Conservation (phyloP, 805 yeast species). For the Starmerella sp. region DNA sequence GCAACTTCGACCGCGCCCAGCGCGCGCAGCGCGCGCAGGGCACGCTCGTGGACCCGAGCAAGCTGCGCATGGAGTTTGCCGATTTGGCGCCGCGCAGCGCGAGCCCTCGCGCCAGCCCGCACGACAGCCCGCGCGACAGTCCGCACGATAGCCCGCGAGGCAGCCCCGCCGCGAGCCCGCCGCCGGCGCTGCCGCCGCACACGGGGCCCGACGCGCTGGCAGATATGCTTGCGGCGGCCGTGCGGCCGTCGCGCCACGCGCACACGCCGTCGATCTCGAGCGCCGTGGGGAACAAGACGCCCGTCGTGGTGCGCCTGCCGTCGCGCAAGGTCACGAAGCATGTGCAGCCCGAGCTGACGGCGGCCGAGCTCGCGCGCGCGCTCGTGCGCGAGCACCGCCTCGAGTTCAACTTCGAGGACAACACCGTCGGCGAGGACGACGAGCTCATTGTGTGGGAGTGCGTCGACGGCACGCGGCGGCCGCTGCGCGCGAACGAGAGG, state of each 20-base stretch:
- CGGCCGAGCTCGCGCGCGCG: constrained; percentile 15
- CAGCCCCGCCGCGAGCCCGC: too few relatives aligned
- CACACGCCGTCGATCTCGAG: background rate
- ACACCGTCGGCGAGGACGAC: constrained; percentile 18
- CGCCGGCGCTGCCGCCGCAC: background rate
- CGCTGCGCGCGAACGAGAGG: constrained; percentile 23
- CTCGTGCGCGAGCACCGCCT: constrained; percentile 26
- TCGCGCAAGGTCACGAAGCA: constrained; percentile 21
- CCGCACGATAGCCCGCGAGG: too few relatives aligned
- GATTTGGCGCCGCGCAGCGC: too few relatives aligned
- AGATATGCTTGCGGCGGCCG: background rate
- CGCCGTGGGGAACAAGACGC: constrained; percentile 1
- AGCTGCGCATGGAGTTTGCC: background rate
- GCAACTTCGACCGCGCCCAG: constrained; percentile 7
- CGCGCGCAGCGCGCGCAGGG: constrained; percentile 13
- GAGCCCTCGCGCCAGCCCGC: too few relatives aligned
- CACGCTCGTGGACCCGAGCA: constrained; percentile 1
- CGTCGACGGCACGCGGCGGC: constrained; percentile 22
- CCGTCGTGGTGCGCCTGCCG: constrained; percentile 21
- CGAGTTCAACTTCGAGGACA: constrained; percentile 21
- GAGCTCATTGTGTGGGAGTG: constrained; percentile 27
- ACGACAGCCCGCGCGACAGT: too few relatives aligned
- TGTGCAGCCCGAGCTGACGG: constrained; percentile 11
- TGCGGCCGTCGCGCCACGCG: background rate
- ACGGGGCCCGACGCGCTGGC: background rate